These are phyloP conservation scores for Secale cereale DNA, from an alignment of 176 grass and related monocot genomes.

Conservation along the genomic window DNA sequence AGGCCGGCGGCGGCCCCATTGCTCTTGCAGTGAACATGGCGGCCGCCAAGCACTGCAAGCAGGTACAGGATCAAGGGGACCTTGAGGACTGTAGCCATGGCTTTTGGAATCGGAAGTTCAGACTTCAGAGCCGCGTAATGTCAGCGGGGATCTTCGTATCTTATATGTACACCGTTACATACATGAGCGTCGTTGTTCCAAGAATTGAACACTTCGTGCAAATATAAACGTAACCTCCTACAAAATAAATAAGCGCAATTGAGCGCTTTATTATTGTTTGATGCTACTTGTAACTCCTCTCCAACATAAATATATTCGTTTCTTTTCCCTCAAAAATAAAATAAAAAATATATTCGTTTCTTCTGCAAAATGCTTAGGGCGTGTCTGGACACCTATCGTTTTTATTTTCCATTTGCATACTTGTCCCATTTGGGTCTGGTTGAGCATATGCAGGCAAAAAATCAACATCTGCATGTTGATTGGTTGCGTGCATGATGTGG, in stretches of 20 bases:
- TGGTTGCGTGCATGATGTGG: no score
- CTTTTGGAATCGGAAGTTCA: neutral
- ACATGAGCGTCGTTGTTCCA: neutral
- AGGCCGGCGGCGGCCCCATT: neutral
- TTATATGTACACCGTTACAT: neutral
- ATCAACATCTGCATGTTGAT: no score
- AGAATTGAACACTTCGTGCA: neutral
- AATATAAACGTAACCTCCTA: slow-evolving; percentile 10
- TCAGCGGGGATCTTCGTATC: neutral
- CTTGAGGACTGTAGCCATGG: neutral
- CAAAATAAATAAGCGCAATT: neutral
- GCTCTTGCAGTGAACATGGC: neutral
- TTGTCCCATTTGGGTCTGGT: no score
- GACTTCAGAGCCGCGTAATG: neutral
- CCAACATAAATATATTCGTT: neutral
- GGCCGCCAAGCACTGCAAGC: neutral
- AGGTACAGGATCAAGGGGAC: neutral
- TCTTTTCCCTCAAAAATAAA: no score
- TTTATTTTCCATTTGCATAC: no score
- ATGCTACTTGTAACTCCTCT: neutral
- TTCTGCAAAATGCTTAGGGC: neutral
- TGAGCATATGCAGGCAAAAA: no score
- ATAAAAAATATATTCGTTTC: neutral
- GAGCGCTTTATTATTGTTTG: neutral
- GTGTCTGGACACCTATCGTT: no score